Evolutionary conservation across 352 stramenopile genomes (phyloP), one percentile per base, ranked within the genome.

Genomic region (Pythium phragmiticola): DNA sequence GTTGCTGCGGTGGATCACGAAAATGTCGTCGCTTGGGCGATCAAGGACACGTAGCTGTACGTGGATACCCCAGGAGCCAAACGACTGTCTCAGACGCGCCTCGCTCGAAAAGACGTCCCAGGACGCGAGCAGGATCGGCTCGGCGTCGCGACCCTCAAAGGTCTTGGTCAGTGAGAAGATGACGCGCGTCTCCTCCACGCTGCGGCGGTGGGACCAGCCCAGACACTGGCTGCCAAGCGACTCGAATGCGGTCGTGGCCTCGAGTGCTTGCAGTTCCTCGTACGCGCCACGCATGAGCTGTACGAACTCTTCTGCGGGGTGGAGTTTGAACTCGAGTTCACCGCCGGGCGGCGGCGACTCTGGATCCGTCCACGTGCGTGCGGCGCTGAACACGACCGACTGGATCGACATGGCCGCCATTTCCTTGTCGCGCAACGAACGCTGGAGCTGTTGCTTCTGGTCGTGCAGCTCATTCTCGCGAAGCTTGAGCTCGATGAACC

Each of bases 81-180:
- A 67, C 26, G 63, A 69, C 50, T 69, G 37, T 7, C 52, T 42
- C 36, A 64, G n/a, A 3, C 41, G 49, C 23, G 19, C 47, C 49
- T 61, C 51, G 30, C 19, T 50, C 21, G 63, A 57, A 34, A 90
- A 75, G 33, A 81, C 82, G 57, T 80, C 70, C 78, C 79, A 90
- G 39, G 81, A 87, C 43, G 63, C 72, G 0, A 67, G 70, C 72
- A 87, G 77, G 2, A 90, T 52, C 7, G 66, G 54, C 48, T 73
- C 36, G 2, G 77, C 66, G 46, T 78, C 76, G 8, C 73, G 63
- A 30, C 72, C 70, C 17, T 63, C 58, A 51, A 88, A 90, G 9
- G 56, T 63, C 55, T 90, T 90, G 52, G 75, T 76, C 46, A 90
- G 59, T 45, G 81, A 88, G 39, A 88, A 88, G n/a, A 88, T 80